Base-by-base conservation (phyloP, 371 early-diverging fungal genomes). In the Mucor lusitanicus region DNA sequence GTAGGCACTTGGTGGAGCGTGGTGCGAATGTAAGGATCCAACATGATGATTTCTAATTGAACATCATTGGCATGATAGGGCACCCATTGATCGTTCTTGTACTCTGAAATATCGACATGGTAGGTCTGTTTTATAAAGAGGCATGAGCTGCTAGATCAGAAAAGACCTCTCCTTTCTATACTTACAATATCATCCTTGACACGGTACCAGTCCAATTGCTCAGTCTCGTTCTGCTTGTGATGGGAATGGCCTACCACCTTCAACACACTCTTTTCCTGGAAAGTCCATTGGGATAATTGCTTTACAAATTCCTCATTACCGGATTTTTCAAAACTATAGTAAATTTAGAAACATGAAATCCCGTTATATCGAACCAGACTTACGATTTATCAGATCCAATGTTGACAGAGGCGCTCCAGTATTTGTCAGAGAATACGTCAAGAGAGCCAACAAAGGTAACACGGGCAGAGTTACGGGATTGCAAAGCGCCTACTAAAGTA, bases 21-120 rank as follows among this genome's bases (percentile, higher is more conserved):
- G 44, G 83, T 83, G 70, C 98, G 93, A 63, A 97, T 86, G 76
- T 97, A 96, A 12, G 98, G 98, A 78, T 99, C 98, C 54, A 99
- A 82, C 99, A 99, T 99, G 50, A 90, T 91, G 33, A 95, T 82
- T 75, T 97, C 96, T 59, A 98, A 84, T 73, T 97, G 97, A 44
- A 97, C 79, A 63, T 92, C 90, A 44, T 88, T 71, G 2, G 88
- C 90, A 32, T 78, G 68, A 76, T 86, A 96, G 25, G 97, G 91
- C 8, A 83, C 84, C 97, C 98, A 99, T n/a, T 79, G 64, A 73
- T 86, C 87, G 67, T 90, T 84, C 61, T 74, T 76, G 76, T 88
- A 96, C 70, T 94, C 94, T 0, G 90, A 79, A 46, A 99, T 77
- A 33, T 90, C 89, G 60, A 96, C 84, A 11, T 84, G 78, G 79